Evolutionary conservation across 352 stramenopile genomes (phyloP).

Genomic region (Phytopythium mirpurense): DNA sequence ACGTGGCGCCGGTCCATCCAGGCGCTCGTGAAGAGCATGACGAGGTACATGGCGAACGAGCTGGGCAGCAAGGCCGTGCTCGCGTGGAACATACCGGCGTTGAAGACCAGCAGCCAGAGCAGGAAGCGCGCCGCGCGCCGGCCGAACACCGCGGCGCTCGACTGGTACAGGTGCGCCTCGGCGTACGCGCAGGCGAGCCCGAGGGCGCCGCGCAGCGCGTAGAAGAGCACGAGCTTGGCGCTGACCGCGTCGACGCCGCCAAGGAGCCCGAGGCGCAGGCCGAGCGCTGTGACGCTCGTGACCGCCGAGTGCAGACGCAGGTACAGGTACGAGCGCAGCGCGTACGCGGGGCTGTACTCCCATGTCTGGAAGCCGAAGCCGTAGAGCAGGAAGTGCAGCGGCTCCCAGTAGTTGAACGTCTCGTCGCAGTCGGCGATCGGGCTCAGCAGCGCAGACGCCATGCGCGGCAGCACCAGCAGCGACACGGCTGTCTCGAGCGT

Average conservation of each 20-base stretch:
- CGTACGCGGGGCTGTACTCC: conserved; percentile 91
- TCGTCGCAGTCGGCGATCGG: conserved; percentile 97
- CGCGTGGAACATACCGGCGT: conserved; percentile 92
- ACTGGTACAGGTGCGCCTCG: conserved; percentile 85
- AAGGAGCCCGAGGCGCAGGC: conserved; percentile 30
- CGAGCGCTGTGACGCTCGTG: conserved; percentile 34
- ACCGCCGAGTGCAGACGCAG: conserved; percentile 59
- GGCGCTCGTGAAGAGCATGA: conserved; percentile 68
- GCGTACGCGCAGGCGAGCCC: conserved; percentile 70
- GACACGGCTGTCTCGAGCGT: conserved; percentile 55
- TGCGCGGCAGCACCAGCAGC: conserved; percentile 57
- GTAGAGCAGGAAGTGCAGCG: conserved; percentile 96
- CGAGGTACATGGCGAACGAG: conserved; percentile 82
- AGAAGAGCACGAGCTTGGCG: conserved; percentile 88
- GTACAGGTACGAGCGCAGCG: conserved; percentile 96
- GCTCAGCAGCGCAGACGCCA: conserved; percentile 53
- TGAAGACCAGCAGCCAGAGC: conserved; percentile 76
- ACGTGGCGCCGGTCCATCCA: conserved; percentile 81
- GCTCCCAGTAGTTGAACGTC: conserved; percentile 99
- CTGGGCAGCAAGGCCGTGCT: conserved; percentile 91
- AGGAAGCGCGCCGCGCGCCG: conserved; percentile 54
- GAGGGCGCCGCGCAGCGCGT: conserved; percentile 80
- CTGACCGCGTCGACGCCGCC: conserved; percentile 7
- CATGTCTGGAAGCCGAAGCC: conserved; percentile 88
- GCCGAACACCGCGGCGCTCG: conserved; percentile 57